These are phyloP conservation scores for Saturnispora ahearnii DNA, from an alignment of 805 yeast species.

Conservation along the genomic window DNA sequence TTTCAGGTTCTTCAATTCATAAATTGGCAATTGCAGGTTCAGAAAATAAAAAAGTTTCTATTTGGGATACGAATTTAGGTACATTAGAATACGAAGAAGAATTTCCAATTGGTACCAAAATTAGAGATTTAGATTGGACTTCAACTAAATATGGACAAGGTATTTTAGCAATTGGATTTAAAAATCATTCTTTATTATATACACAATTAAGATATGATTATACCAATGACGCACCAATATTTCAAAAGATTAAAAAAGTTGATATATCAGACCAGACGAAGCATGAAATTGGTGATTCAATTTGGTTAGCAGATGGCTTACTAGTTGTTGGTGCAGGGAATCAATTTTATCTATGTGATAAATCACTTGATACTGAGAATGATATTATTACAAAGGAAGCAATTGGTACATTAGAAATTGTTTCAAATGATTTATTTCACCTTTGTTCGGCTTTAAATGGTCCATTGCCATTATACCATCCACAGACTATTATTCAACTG, in stretches of 20 bases:
- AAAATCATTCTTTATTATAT: slow-evolving; percentile 51
- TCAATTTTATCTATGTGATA: slow-evolving; percentile 77
- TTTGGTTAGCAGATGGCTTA: slow-evolving; percentile 75
- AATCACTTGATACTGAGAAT: slow-evolving; percentile 41
- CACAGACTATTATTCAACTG: slow-evolving; percentile 74
- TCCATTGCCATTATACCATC: slow-evolving; percentile 83
- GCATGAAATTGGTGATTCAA: slow-evolving; percentile 79
- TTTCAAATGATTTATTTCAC: slow-evolving; percentile 51
- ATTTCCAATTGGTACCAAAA: slow-evolving; percentile 26
- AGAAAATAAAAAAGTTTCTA: slow-evolving; percentile 40
- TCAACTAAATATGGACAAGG: slow-evolving; percentile 56
- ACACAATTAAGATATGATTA: slow-evolving; percentile 85
- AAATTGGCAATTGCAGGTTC: slow-evolving; percentile 69
- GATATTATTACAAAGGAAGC: slow-evolving; percentile 46
- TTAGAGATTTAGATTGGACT: slow-evolving; percentile 85
- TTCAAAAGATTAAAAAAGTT: slow-evolving; percentile 63
- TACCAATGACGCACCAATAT: slow-evolving; percentile 70
- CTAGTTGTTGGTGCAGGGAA: slow-evolving; percentile 84
- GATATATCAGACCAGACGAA: slow-evolving; percentile 65
- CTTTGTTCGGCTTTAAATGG: slow-evolving; percentile 77
- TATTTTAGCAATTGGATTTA: slow-evolving; percentile 73
- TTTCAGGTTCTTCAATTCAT: slow-evolving; percentile 68
- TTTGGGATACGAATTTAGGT: slow-evolving; percentile 73
- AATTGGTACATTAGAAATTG: slow-evolving; percentile 50
- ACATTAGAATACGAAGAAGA: slow-evolving; percentile 55